Conservation (phyloP, 192 early-diverging fungal species). For the Coemansia sp. region DNA sequence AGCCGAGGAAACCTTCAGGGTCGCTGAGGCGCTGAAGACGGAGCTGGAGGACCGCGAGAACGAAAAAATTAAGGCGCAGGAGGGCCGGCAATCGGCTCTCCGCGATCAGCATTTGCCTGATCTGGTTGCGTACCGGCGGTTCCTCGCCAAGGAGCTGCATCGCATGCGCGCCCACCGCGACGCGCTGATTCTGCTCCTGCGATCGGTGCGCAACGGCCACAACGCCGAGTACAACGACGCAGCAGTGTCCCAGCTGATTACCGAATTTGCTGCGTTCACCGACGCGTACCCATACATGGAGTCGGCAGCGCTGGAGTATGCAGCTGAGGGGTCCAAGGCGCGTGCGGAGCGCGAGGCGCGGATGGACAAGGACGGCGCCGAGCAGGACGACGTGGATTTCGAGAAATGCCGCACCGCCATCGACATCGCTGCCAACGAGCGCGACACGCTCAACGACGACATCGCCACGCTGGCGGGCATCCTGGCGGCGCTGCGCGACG, state of each 20-base stretch:
- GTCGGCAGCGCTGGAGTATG: slow-evolving; percentile 27
- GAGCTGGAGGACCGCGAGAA: slow-evolving; percentile 21
- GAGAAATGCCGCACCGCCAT: slow-evolving; percentile 25
- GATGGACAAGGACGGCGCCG: slow-evolving; percentile 28
- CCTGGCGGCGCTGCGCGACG: slow-evolving; percentile 38
- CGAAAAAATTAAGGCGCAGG: slow-evolving; percentile 2
- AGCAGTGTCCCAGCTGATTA: slow-evolving; percentile 63
- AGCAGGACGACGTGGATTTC: slow-evolving; percentile 29
- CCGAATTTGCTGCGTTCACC: slow-evolving; percentile 62
- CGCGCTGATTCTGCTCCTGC: slow-evolving; percentile 25
- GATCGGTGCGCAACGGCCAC: slow-evolving; percentile 60
- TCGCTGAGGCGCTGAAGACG: slow-evolving; percentile 30
- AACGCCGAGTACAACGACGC: slow-evolving; percentile 76
- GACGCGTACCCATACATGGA: slow-evolving; percentile 46
- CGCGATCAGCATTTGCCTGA: slow-evolving; percentile 26
- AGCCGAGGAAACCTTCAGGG: slow-evolving; percentile 11
- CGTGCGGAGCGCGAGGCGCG: slow-evolving; percentile 25
- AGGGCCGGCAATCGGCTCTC: slow-evolving; percentile 18
- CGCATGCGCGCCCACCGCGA: slow-evolving; percentile 26
- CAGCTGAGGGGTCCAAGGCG: slow-evolving; percentile 31
- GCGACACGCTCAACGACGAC: slow-evolving; percentile 25
- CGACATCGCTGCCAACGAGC: slow-evolving; percentile 25
- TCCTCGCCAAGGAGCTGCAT: slow-evolving; percentile 27
- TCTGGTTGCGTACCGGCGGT: slow-evolving; percentile 22
- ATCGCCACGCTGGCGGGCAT: slow-evolving; percentile 7